phyloP scores from a whole-genome alignment of 2,329 filamentous ascomycete genomes.

The Monilinia fructicola region DNA sequence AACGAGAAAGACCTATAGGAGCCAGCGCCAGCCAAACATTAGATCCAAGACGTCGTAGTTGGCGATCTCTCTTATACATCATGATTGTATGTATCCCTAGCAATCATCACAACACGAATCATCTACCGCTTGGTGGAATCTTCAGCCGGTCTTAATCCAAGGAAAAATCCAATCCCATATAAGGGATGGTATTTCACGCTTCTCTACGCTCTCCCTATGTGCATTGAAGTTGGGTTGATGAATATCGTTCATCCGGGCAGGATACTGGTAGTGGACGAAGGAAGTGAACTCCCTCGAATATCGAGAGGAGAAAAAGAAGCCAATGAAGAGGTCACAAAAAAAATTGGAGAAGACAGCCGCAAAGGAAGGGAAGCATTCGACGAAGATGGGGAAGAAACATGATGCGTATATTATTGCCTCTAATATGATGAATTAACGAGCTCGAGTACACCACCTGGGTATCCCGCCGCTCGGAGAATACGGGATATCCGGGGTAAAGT shows the following conservation, averaged over 20 bases:
- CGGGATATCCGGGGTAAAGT: neutral
- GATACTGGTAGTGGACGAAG: slow-evolving; percentile 46
- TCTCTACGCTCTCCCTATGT: slow-evolving; percentile 57
- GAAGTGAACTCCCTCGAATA: slow-evolving; percentile 44
- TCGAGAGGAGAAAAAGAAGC: slow-evolving; percentile 44
- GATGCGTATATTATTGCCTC: neutral
- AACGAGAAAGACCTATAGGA: no score
- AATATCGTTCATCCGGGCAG: slow-evolving; percentile 51
- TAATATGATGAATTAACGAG: neutral
- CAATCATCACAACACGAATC: slow-evolving; percentile 53
- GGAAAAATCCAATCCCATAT: slow-evolving; percentile 46
- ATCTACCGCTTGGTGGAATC: slow-evolving; percentile 61
- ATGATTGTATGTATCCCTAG: slow-evolving; percentile 44
- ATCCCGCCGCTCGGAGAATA: neutral
- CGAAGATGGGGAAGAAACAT: slow-evolving; percentile 27
- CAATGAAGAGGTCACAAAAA: slow-evolving; percentile 44
- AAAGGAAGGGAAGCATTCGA: slow-evolving; percentile 36
- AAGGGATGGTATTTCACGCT: slow-evolving; percentile 54
- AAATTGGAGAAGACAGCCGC: slow-evolving; percentile 3
- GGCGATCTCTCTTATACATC: slow-evolving; percentile 40
- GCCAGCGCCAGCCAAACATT: no score
- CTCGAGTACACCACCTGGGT: neutral
- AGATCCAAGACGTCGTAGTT: slow-evolving; percentile 33
- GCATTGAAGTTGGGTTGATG: slow-evolving; percentile 46
- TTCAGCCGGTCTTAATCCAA: slow-evolving; percentile 44